Evolutionary conservation across 108 stramenopile genomes (phyloP).

Genomic region (Aureococcus anophagefferens): DNA sequence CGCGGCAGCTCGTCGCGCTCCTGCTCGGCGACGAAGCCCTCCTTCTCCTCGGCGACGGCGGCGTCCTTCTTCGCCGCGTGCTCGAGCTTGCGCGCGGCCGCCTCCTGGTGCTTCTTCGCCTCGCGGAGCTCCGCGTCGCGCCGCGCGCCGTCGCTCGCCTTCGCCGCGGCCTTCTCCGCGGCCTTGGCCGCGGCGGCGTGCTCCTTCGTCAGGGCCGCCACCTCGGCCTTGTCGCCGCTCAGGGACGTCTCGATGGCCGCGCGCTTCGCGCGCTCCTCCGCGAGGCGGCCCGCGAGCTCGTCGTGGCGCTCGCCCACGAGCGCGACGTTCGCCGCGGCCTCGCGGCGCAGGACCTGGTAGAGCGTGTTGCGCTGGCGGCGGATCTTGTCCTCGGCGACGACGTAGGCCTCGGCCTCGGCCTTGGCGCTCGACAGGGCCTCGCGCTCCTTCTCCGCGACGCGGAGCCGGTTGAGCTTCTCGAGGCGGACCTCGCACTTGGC

Average conservation of each 20-base stretch:
- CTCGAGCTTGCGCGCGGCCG: conserved; percentile 57
- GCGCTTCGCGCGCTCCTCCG: conserved; percentile 36
- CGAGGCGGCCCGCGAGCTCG: conserved; percentile 34
- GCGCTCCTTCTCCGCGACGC: conserved; percentile 89
- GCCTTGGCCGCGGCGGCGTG: conserved; percentile 51
- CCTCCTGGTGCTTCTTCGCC: conserved; percentile 40
- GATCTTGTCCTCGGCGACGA: conserved; percentile 72
- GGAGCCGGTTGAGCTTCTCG: conserved; percentile 88
- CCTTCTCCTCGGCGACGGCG: conserved; percentile 41
- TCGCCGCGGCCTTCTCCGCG: conserved; percentile 66
- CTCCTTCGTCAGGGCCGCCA: conserved; percentile 45
- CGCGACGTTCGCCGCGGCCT: conserved; percentile 21
- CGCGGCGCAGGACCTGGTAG: conserved; percentile 54
- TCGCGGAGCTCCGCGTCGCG: conserved; percentile 84
- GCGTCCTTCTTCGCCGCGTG: conserved; percentile 53
- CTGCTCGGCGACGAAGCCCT: conserved; percentile 53
- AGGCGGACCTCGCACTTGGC: conserved; percentile 59
- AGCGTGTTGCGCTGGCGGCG: conserved; percentile 75
- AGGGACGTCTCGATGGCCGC: conserved; percentile 43
- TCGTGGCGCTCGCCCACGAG: conserved; percentile 43
- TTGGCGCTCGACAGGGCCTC: conserved; percentile 74
- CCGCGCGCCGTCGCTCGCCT: conserved; percentile 74
- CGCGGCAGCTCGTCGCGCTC: conserved; percentile 45
- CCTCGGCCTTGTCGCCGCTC: conserved; percentile 50
- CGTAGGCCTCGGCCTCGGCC: conserved; percentile 71